phyloP scores from a whole-genome alignment of 2,329 filamentous ascomycete species.

The Dendryphion nanum region DNA sequence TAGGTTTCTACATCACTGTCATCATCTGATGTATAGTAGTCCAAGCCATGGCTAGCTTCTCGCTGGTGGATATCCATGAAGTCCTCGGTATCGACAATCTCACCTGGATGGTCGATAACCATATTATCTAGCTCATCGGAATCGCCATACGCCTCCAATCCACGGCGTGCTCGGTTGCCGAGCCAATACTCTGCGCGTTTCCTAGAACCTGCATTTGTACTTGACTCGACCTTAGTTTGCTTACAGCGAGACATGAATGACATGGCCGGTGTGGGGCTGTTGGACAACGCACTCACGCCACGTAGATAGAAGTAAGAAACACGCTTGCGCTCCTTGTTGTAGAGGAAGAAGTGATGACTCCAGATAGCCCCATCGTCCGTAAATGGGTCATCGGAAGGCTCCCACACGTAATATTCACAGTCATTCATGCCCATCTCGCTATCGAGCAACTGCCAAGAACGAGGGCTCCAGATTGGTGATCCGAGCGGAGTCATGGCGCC shows the following conservation, averaged over 20 bases:
- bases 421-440: conserved; percentile 91
- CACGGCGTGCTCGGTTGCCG: conserved; percentile 59
- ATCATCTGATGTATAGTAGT: conserved; percentile 30
- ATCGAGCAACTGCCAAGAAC: conserved; percentile 90
- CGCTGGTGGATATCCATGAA: conserved; percentile 35
- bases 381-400: conserved; percentile 85
- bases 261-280: conserved; percentile 51
- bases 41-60: conserved; percentile 30
- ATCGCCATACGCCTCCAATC: conserved; percentile 43
- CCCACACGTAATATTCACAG: conserved; percentile 86
- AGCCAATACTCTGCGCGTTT: conserved; percentile 91
- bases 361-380: conserved; percentile 92
- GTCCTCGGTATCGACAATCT: conserved; percentile 38
- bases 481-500: conserved; percentile 49
- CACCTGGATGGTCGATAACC: conserved; percentile 38
- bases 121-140: conserved; percentile 46
- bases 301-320: conserved; percentile 93
- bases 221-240: conserved; percentile 47
- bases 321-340: conserved; percentile 87
- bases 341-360: conserved; percentile 96
- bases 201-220: conserved; percentile 58
- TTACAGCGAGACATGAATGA: conserved; percentile 38
- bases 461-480: conserved; percentile 74
- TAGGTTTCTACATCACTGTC: conserved; percentile 36
- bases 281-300: conserved; percentile 75